Evolutionary conservation across 2,329 filamentous ascomycete genomes (phyloP), one percentile per base, ranked within the genome.

Genomic region (Cladosporium sp.): DNA sequence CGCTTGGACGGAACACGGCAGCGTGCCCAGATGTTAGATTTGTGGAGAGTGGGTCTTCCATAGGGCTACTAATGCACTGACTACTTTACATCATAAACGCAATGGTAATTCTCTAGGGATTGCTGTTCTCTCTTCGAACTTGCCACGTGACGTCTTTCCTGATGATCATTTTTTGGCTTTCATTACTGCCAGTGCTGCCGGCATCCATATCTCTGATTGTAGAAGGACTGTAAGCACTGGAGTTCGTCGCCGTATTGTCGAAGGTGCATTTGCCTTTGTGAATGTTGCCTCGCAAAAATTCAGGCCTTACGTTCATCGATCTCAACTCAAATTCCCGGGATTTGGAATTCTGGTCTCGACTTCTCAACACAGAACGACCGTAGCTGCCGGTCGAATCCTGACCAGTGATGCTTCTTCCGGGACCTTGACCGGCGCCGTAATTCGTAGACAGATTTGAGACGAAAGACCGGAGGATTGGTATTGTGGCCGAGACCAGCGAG

Each of bases 401-500:
- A 14, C 42, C 42, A 15, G n/a, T n/a, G 14, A 12, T n/a, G 9
- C 14, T 45, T 14, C 22, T n/a, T 17, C n/a, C 42, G 11, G 42
- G 20, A 2, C 22, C 42, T 28, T 45, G 42, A 9, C 22, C 42
- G 14, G 42, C 30, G n/a, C 50, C 50, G 45, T 62, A 62, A 40
- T 60, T 51, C 9, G 62, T 64, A 14, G 58, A 49, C 1, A 62
- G 38, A 17, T 55, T 60, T 9, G 37, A 55, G 42, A 64, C 45
- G 25, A 64, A 58, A 9, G 55, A 51, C 17, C 59, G 61, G 14
- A 61, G 49, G 15, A 60, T 59, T 15, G 60, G 49, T 15, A 64
- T 61, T 2, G 63, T 64, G 3, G 61, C 55, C 22, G 63, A 51
- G 11, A 64, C 54, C 22, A 64, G 37, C 11, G 61, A 58, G 51